A percentile compares a stretch with the other conserved stretches of the same genome.
phyloP scores from a whole-genome alignment of 257 asterid species.

The Gardenia jasminoides region DNA sequence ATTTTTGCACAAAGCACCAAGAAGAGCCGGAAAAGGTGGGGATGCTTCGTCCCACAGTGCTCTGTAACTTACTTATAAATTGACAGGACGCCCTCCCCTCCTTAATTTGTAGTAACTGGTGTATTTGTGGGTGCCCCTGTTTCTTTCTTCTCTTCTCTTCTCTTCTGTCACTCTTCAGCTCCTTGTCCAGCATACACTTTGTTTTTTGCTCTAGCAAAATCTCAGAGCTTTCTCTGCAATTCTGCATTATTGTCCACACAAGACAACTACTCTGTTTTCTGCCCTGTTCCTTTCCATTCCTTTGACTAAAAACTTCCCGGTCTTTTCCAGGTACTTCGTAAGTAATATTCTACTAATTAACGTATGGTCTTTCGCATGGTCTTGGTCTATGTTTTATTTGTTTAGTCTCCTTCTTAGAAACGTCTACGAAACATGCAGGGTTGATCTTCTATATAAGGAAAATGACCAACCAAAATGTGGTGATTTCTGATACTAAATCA shows the following conservation, averaged over 20 bases:
- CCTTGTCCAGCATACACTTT: background rate
- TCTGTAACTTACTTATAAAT: conserved; percentile 56
- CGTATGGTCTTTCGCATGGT: no score
- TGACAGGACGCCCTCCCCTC: conserved; percentile 28
- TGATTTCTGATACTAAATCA: conserved; percentile 11
- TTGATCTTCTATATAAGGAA: background rate
- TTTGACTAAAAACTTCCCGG: conserved; percentile 15
- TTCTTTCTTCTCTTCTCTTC: conserved; percentile 2
- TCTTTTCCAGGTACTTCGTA: conserved; percentile 19
- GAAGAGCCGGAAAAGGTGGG: conserved; percentile 34
- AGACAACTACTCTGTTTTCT: conserved; percentile 17
- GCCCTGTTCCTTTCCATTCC: conserved; percentile 8
- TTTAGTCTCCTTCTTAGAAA: background rate
- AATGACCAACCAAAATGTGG: conserved; percentile 17
- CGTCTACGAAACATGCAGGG: conserved; percentile 3
- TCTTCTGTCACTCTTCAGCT: background rate
- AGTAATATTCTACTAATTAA: background rate
- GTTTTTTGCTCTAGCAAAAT: background rate
- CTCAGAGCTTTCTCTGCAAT: background rate
- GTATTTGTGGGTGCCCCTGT: conserved; percentile 6
- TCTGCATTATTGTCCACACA: background rate
- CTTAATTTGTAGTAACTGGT: conserved; percentile 27
- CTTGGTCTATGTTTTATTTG: background rate
- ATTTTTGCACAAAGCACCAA: conserved; percentile 25
- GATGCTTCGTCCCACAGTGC: conserved; percentile 37